Base-by-base conservation (phyloP, 768 basidiomycete species). In the Lactarius hatsudake region DNA sequence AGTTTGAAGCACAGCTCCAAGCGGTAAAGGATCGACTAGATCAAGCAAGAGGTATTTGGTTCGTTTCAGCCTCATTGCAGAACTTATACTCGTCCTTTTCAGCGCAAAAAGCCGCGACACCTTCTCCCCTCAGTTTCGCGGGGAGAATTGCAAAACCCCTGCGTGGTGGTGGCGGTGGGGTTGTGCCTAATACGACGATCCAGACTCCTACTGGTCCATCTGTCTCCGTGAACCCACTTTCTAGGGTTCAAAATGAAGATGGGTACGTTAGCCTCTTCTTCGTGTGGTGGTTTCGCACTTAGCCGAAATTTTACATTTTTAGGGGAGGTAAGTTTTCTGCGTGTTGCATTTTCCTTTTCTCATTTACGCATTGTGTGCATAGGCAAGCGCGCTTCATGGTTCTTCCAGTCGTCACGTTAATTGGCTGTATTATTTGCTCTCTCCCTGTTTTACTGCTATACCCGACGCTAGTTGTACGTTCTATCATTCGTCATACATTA, bases 141-240 rank as follows among this genome's bases (percentile, higher is more conserved):
- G 95, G 96, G 53, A 87, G 96, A 48, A 98, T 99, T 69, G 96
- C 96, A 40, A 98, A 98, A 79, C 97, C 97, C 32, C 80, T 99
- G 64, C 85, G 96, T 71, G 97, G 96, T 17, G 94, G 94, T 26
- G 96, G 96, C 53, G 94, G 94, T 17, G 78, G 75, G 7, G 75
- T 76, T 40, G 81, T 80, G 45, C 79, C 80, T 23, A 77, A 78
- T 58, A 72, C 79, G 43, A 73, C 74, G 80, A 51, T 78, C 59
- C 79, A 84, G 69, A 73, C 78, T 53, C 73, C 83, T 62, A 69
- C 78, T 63, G 76, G 81, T 42, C 78, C 81, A 36, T 78, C 79
- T n/a, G 77, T 83, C 57, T 81, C 84, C 34, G 81, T 83, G 61
- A 92, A 86, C 76, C 85, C 91, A 23, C 75, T 94, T 70, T 75